Conservation (phyloP, 2,329 filamentous ascomycete genomes). For the Fusarium marasasianum region DNA sequence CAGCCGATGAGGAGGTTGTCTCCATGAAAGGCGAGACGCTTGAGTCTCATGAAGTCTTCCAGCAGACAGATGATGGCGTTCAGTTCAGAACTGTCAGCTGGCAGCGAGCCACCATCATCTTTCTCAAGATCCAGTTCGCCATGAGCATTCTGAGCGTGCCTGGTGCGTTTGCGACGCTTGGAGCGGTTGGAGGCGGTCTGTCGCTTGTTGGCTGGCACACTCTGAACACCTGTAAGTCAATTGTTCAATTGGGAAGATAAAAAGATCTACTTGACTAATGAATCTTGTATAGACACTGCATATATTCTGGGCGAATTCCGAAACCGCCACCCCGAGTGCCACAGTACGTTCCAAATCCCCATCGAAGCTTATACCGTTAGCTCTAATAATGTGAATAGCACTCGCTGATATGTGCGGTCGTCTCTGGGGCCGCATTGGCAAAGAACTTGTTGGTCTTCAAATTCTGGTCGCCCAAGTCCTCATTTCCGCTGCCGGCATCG, state of each 20-base stretch:
- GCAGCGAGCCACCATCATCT: conserved; percentile 52
- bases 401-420: conserved; percentile 1
- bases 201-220: neutral
- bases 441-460: neutral
- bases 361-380: accelerated
- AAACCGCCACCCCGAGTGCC: neutral
- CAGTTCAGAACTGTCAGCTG: conserved; percentile 49
- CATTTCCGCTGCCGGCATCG: neutral
- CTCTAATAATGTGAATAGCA: neutral
- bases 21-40: neutral
- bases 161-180: conserved; percentile 42
- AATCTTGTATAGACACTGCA: neutral
- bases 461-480: neutral
- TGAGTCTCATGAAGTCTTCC: conserved; percentile 40
- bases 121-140: conserved; percentile 48
- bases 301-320: neutral
- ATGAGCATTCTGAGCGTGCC: conserved; percentile 29
- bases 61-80: conserved; percentile 39
- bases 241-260: accelerated
- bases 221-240: neutral
- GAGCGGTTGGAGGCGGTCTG: neutral
- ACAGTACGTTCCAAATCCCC: neutral
- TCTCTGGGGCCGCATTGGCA: neutral
- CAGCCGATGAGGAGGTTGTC: neutral
- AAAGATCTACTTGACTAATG: neutral